These are phyloP conservation scores for Coemansia sp. DNA, from an alignment of 192 early-diverging fungal species.

Conservation along the genomic window DNA sequence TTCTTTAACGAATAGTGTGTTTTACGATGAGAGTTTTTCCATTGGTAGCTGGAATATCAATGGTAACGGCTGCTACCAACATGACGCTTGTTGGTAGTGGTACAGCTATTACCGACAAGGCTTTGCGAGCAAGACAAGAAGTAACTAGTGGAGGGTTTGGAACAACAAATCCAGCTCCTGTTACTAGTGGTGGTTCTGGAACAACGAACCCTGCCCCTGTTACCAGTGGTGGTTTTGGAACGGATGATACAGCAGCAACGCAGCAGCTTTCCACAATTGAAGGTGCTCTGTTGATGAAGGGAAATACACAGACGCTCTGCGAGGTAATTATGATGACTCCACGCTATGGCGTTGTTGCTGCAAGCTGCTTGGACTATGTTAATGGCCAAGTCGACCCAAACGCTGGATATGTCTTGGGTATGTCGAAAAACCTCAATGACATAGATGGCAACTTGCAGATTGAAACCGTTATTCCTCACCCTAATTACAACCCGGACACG, in stretches of 20 bases:
- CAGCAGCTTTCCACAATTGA: neutral
- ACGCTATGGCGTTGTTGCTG: constrained; percentile 18
- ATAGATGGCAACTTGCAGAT: neutral
- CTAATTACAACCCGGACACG: constrained; percentile 17
- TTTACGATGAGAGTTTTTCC: no score
- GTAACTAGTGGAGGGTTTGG: no score
- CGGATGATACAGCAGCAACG: neutral
- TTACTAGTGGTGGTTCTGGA: neutral
- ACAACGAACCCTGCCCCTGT: neutral
- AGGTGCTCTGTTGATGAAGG: constrained; percentile 20
- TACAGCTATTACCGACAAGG: no score
- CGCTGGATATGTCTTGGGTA: neutral
- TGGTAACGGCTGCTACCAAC: no score
- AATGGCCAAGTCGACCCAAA: neutral
- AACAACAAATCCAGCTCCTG: no score
- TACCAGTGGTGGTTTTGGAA: neutral
- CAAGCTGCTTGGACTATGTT: constrained; percentile 20
- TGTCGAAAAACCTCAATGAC: constrained; percentile 1
- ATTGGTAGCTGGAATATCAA: no score
- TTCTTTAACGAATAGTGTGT: no score
- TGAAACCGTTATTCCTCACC: constrained; percentile 9
- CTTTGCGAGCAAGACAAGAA: no score
- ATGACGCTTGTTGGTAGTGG: no score
- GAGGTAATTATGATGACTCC: constrained; percentile 14
- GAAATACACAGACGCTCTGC: constrained; percentile 4